phyloP scores from a whole-genome alignment of 2,329 filamentous ascomycete genomes.

The Shiraia sp. region DNA sequence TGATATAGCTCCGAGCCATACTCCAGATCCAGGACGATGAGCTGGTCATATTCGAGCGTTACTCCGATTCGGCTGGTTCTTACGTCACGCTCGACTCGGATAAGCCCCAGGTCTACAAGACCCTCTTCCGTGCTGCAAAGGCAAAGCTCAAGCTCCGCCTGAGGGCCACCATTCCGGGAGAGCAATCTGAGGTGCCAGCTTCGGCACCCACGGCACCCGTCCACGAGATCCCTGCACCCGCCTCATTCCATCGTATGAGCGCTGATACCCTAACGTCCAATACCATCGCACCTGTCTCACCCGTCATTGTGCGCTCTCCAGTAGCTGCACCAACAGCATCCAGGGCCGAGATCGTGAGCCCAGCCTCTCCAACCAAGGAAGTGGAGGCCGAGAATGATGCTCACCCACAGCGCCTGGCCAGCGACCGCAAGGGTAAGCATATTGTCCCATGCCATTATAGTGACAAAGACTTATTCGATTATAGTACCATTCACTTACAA shows the following conservation, averaged over 20 bases:
- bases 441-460: not conserved
- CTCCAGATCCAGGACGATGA: constrained; percentile 67
- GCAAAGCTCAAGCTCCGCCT: constrained; percentile 97
- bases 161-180: constrained; percentile 65
- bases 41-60: constrained; percentile 79
- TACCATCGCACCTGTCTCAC: constrained; percentile 24
- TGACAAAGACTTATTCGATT: constrained; percentile 36
- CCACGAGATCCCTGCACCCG: constrained; percentile 11
- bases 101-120: constrained; percentile 89
- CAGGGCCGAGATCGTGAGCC: constrained; percentile 23
- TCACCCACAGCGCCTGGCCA: constrained; percentile 48
- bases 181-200: constrained; percentile 46
- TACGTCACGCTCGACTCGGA: constrained; percentile 78
- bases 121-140: constrained; percentile 94
- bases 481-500: constrained; percentile 32
- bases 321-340: constrained; percentile 6
- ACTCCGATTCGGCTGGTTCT: constrained; percentile 85
- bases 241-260: constrained; percentile 32
- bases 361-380: constrained; percentile 26
- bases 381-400: constrained; percentile 40
- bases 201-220: constrained; percentile 17
- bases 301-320: constrained; percentile 36
- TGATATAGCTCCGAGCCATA: constrained; percentile 60
- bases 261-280: constrained; percentile 29
- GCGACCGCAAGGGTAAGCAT: constrained; percentile 37